Conservation (phyloP, 495 filamentous ascomycete species). For the Pseudevernia furfuracea region DNA sequence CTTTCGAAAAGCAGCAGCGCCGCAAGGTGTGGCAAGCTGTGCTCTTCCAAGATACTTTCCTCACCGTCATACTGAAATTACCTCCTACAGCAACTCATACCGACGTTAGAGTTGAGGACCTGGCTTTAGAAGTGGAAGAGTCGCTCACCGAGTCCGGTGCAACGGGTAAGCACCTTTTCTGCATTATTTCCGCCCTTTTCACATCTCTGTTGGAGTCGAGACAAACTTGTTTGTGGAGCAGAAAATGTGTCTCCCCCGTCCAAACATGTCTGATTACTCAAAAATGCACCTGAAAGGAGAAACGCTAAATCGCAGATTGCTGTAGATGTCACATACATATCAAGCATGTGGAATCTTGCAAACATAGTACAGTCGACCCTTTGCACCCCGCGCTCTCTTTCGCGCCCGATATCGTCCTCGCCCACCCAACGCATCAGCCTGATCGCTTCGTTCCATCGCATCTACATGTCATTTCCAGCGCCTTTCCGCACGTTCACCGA, state of each 20-base stretch:
- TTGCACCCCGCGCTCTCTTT: slow-evolving; percentile 57
- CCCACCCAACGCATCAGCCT: slow-evolving; percentile 53
- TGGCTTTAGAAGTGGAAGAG: slow-evolving; percentile 42
- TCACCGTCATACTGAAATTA: slow-evolving; percentile 64
- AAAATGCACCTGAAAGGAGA: neutral
- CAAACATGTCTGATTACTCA: neutral
- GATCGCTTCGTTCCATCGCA: slow-evolving; percentile 50
- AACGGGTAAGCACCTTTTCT: slow-evolving; percentile 24
- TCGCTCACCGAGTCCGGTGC: slow-evolving; percentile 42
- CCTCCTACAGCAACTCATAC: slow-evolving; percentile 65
- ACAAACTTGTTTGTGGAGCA: neutral
- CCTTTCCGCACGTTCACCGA: slow-evolving; percentile 55
- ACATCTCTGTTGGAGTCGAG: neutral
- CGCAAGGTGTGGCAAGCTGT: slow-evolving; percentile 70
- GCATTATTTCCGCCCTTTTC: neutral
- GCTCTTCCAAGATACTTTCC: slow-evolving; percentile 66
- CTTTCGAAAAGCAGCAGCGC: slow-evolving; percentile 60
- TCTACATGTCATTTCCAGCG: slow-evolving; percentile 56
- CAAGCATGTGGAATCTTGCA: slow-evolving; percentile 63
- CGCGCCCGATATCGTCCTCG: slow-evolving; percentile 53
- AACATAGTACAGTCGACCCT: slow-evolving; percentile 63
- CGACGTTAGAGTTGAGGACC: slow-evolving; percentile 60
- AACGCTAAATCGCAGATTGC: neutral
- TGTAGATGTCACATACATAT: slow-evolving; percentile 54
- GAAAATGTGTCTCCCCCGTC: neutral